Conservation (phyloP, 176 grass and related monocot species). For the Paspalum notatum region DNA sequence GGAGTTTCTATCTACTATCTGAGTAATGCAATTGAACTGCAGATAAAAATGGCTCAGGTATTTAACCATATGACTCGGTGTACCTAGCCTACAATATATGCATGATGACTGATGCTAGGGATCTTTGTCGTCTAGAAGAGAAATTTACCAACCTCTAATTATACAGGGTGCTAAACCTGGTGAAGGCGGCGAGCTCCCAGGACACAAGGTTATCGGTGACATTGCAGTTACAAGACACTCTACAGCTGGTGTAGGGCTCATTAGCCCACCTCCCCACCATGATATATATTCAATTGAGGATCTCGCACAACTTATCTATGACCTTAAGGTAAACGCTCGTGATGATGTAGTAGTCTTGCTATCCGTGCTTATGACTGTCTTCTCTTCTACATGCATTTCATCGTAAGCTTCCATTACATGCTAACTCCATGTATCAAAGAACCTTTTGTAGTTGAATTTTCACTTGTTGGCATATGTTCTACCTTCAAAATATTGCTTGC, state of each 20-base stretch:
- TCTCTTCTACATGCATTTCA: neutral
- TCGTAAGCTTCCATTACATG: too few relatives aligned
- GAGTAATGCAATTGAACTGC: slow-evolving; percentile 62
- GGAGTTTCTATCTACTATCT: slow-evolving; percentile 71
- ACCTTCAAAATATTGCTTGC: neutral
- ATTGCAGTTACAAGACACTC: slow-evolving; percentile 69
- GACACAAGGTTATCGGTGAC: slow-evolving; percentile 67
- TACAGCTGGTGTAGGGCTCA: slow-evolving; percentile 75
- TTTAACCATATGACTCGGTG: slow-evolving; percentile 4
- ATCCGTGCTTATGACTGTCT: neutral
- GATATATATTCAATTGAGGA: slow-evolving; percentile 84
- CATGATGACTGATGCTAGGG: neutral
- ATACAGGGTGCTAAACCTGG: slow-evolving; percentile 71
- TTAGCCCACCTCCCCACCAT: slow-evolving; percentile 78
- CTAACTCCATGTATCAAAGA: too few relatives aligned
- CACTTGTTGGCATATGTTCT: neutral
- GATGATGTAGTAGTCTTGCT: slow-evolving; percentile 7
- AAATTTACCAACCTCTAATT: slow-evolving; percentile 17
- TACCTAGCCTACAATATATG: neutral
- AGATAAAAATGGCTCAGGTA: slow-evolving; percentile 94
- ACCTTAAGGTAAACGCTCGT: slow-evolving; percentile 62
- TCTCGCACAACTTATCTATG: slow-evolving; percentile 69
- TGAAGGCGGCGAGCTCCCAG: slow-evolving; percentile 73
- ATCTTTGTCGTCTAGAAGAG: neutral
- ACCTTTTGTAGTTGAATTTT: slow-evolving; percentile 23